Base-by-base conservation (phyloP, 306 rosid genomes). In the Pyrus pyrifolia region DNA sequence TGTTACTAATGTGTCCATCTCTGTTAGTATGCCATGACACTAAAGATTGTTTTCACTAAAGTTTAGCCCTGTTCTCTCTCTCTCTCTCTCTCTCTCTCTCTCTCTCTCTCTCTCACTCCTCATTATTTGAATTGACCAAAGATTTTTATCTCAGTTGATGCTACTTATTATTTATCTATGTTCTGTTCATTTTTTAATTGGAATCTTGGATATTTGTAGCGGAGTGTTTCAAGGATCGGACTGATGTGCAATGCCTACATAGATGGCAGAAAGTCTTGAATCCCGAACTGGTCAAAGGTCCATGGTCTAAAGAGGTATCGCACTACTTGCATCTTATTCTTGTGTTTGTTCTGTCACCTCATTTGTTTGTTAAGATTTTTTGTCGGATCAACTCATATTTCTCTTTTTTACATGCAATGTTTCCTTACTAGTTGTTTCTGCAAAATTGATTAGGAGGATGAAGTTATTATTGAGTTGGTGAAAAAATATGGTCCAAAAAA, bases 261-360 rank as follows among this genome's bases (percentile, higher is more conserved):
- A 86, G 99, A 85, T 96, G 99, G 99, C 99, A 96, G 86, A 96
- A 96, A 82, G 99, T 96, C 81, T 88, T 96, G 77, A 92, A 96
- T 86, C 99, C 99, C 8, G 98, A 92, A 62, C 97, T 96, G 75
- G 86, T 96, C 82, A 96, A 96, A 81, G 99, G 99, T 81, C 97
- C 99, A 72, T 96, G 99, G 99, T 92, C 98, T 78, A 96, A 93
- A 88, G 97, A 93, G 99, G 99, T 96, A 78, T 55, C 64, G 46
- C 40, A 63, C 67, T 66, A 70, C 46, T 25, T 66, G 35, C 61
- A 74, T 77, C 61, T 38, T 71, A 42, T 44, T 73, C 57, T 69
- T 52, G 40, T 67, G 27, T 44, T 51, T 25, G 65, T 77, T 77
- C 80, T 58, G 53, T 80, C 23, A 27, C 70, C 67, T 19, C 35